phyloP scores from a whole-genome alignment of 768 basidiomycete species.

The Butyriboletus loyo region DNA sequence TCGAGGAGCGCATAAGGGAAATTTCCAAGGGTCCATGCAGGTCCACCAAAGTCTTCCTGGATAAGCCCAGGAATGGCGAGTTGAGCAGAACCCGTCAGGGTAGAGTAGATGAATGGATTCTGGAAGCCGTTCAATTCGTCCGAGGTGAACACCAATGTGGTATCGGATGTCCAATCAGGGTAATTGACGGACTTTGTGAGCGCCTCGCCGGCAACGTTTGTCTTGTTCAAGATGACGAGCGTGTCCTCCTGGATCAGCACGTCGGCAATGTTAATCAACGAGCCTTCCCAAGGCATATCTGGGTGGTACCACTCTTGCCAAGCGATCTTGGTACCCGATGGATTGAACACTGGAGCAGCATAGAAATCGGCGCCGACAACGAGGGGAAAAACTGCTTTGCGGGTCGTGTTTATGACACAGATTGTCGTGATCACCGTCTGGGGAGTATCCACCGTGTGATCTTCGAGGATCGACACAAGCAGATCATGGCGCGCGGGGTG shows the following conservation, averaged over 20 bases:
- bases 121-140: constrained; percentile 60
- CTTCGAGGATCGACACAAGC: constrained; percentile 64
- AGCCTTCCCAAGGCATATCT: constrained; percentile 72
- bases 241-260: constrained; percentile 31
- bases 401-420: constrained; percentile 48
- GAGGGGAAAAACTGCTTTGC: constrained; percentile 45
- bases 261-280: constrained; percentile 52
- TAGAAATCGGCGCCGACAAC: constrained; percentile 71
- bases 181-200: constrained; percentile 53
- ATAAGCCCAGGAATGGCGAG: constrained; percentile 40
- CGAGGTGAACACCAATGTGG: constrained; percentile 57
- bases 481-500: constrained; percentile 53
- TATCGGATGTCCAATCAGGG: constrained; percentile 57
- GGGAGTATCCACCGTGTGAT: constrained; percentile 51
- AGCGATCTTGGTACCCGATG: constrained; percentile 52
- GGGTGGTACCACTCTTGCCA: constrained; percentile 72
- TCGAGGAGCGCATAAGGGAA: constrained; percentile 48
- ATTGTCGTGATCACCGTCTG: constrained; percentile 49
- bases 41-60: constrained; percentile 53
- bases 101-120: constrained; percentile 60
- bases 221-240: constrained; percentile 36
- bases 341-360: constrained; percentile 54
- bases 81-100: constrained; percentile 26
- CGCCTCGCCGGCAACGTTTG: constrained; percentile 49
- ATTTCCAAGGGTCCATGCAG: constrained; percentile 53